Evolutionary conservation across 257 asterid species (phyloP), one percentile per base, ranked within the genome.

Genomic region (Lycium ferocissimum): DNA sequence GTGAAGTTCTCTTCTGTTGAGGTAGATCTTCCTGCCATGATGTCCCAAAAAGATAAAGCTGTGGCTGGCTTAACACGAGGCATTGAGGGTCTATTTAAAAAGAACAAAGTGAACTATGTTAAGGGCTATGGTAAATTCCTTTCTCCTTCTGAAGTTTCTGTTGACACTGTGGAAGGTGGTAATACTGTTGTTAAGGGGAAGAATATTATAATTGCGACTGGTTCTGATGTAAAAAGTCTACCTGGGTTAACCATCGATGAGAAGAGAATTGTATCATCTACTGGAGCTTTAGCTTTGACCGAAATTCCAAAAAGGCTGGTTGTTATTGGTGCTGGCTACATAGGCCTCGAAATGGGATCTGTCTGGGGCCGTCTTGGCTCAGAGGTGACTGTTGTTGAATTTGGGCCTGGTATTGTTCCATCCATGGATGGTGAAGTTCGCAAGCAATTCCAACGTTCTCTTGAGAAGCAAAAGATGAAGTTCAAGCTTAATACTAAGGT

Each of bases 301-400:
- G 97, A 96, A 87, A 49, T 96, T 63, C 99, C 99, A 0, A 95
- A 93, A 83, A 97, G 88, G 62, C 94, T 97, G 38, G 90, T 95
- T 14, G 99, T 97, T 76, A 92, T 97, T 56, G 99, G 99, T n/a
- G 99, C 99, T 45, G 99, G 98, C 17, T 97, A 97, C 83, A 97
- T 94, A 67, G 99, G 98, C 79, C 97, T 97, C 45, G 99, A 97
- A 87, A 97, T 97, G 98, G 99, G 99, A 22, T 95, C 98, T 63
- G 98, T 97, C n/a, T 95, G 98, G 99, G 95, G 95, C 17, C 98
- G 99, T 53, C 92, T 93, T 75, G 99, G 98, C 69, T 95, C 99
- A 15, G 96, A 97, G 90, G 94, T 97, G 40, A 93, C 94, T 33
- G 98, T 97, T 54, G 99, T 97, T 79, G 99, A 95, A 86, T 97